These are phyloP conservation scores for Tulasnella sp. DNA, from an alignment of 768 basidiomycete species.

Conservation along the genomic window DNA sequence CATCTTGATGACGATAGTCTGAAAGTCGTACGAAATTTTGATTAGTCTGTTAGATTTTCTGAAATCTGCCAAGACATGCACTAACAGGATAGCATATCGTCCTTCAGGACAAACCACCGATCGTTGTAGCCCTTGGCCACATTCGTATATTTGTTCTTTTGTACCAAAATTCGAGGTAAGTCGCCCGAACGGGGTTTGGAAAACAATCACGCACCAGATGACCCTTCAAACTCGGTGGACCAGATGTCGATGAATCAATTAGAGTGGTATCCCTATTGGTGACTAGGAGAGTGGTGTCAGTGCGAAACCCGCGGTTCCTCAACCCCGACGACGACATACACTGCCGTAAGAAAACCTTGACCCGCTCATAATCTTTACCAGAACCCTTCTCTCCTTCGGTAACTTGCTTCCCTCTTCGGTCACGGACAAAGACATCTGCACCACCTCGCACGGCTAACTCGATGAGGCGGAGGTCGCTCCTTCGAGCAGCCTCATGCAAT, in stretches of 20 bases:
- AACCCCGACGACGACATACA: slow-evolving; percentile 48
- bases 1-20: slow-evolving; percentile 86
- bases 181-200: not conserved
- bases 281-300: slow-evolving; percentile 44
- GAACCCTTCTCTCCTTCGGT: slow-evolving; percentile 55
- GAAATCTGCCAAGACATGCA: slow-evolving; percentile 28
- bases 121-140: slow-evolving; percentile 86
- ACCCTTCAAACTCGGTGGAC: slow-evolving; percentile 64
- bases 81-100: slow-evolving; percentile 81
- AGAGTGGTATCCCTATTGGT: slow-evolving; percentile 76
- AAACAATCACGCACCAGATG: slow-evolving; percentile 47
- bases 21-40: slow-evolving; percentile 22
- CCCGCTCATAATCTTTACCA: slow-evolving; percentile 67
- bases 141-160: slow-evolving; percentile 80
- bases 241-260: slow-evolving; percentile 48
- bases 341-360: slow-evolving; percentile 77
- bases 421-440: slow-evolving; percentile 83
- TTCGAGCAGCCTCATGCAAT: slow-evolving; percentile 80
- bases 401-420: slow-evolving; percentile 66
- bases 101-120: slow-evolving; percentile 87
- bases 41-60: not conserved
- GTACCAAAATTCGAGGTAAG: not conserved
- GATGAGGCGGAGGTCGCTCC: slow-evolving; percentile 75
- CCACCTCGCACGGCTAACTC: slow-evolving; percentile 83
- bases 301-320: not conserved